Base-by-base conservation (phyloP, 176 grass and related monocot species). In the Avena atlantica region DNA sequence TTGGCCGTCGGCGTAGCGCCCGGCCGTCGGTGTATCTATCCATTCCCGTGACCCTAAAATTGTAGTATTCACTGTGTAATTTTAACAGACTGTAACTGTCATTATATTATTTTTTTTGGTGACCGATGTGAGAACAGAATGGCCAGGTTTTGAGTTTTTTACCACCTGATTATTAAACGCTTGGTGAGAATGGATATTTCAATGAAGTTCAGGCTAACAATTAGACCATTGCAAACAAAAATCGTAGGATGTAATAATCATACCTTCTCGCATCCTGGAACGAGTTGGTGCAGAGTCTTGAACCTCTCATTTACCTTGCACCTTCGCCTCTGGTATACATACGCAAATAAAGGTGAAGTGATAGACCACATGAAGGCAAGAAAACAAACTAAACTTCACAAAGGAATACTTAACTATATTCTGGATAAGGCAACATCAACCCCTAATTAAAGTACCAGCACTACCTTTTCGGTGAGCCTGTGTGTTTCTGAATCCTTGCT, bases 391-490 rank as follows among this genome's bases (percentile, higher is more conserved):
- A 13, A 70, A 70, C 8, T 40, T 40, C 16, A 70, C 8, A 69
- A 19, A 70, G 16, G 65, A 40, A 37, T 0, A 37, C 25, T 3
- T 4, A 37, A 3, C 3, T 37, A 37, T 31, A 14, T 34, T 31
- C 31, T 66, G 24, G 25, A 15, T 12, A 66, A 66, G 5, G 2
- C 4, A 66, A 13, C 25, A 66, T 66, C 14, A 19, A 69, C 6
- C 8, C 31, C 65, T 17, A 17, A 45, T 12, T 13, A 21, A 50
- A n/a, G 37, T 45, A 12, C 15, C 13, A 53, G 8, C 9, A 4
- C 15, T 65, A 80, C 79, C 63, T 81, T 81, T 60, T 81, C 79
- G 31, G 47, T 21, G 9, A 81, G 63, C 4, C 19, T 81, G 47
- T 69, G 63, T 20, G 16, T 31, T 68, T 67, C 63, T 50, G 79